phyloP scores from a whole-genome alignment of 1,284 basidiomycete genomes.

The Hemileccinum hortonii region DNA sequence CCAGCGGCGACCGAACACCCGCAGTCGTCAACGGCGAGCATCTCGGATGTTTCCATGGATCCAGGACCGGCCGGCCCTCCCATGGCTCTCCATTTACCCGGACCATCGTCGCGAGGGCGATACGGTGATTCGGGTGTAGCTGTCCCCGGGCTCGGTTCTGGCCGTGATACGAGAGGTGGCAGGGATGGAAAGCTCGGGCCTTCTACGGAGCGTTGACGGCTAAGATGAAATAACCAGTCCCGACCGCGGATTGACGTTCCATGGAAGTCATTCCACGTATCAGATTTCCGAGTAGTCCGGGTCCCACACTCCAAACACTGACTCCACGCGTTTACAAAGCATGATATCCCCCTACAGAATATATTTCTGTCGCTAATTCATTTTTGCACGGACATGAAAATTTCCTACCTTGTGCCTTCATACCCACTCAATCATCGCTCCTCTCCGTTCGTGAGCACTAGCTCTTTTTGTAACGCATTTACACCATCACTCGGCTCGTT shows the following conservation, averaged over 20 bases:
- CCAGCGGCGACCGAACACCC: constrained; percentile 22
- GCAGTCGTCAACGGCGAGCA: constrained; percentile 19
- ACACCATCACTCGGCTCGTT: constrained; percentile 20
- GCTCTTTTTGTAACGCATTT: constrained; percentile 16
- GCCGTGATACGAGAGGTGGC: constrained; percentile 29
- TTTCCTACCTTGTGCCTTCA: constrained; percentile 9
- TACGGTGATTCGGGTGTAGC: constrained; percentile 26
- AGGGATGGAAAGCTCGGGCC: constrained; percentile 31
- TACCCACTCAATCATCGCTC: constrained; percentile 12
- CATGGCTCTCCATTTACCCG: constrained; percentile 30
- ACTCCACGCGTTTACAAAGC: constrained; percentile 10
- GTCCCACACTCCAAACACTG: constrained; percentile 11
- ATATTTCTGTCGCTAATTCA: constrained; percentile 12
- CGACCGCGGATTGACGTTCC: constrained; percentile 4
- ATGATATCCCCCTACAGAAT: constrained; percentile 3
- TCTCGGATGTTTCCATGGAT: constrained; percentile 34
- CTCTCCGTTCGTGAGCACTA: constrained; percentile 5
- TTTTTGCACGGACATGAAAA: constrained; percentile 23
- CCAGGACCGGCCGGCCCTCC: constrained; percentile 23
- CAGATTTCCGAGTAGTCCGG: constrained; percentile 10
- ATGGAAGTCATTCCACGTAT: constrained; percentile 3
- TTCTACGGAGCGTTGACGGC: constrained; percentile 27
- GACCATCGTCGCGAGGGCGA: constrained; percentile 27
- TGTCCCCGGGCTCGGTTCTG: constrained; percentile 13
- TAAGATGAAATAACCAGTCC: constrained; percentile 3